A percentile compares a stretch with the other conserved stretches of the same genome.
Evolutionary conservation across 176 grass and related monocot genomes (phyloP).

Genomic region (Hsuehochloa calcarea): DNA sequence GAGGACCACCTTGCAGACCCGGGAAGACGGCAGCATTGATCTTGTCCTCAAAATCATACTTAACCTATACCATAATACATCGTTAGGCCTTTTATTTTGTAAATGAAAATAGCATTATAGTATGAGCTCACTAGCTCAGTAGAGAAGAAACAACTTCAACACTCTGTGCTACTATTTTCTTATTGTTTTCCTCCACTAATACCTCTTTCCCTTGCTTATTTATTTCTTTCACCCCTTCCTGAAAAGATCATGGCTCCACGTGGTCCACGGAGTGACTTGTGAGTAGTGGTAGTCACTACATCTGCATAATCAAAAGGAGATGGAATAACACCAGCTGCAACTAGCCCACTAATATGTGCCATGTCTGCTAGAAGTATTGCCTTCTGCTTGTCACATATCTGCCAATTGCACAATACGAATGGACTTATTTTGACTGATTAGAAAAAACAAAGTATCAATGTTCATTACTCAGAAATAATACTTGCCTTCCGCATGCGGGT

Average conservation of each 20-base stretch:
- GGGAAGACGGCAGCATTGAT: conserved; percentile 97
- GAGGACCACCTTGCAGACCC: conserved; percentile 96
- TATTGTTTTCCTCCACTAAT: conserved; percentile 1
- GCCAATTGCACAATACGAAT: conserved; percentile 27
- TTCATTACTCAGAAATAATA: conserved; percentile 30
- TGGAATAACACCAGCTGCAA: conserved; percentile 87
- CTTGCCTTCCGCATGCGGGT: conserved; percentile 78
- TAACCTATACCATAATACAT: conserved; percentile 53
- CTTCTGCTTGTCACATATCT: conserved; percentile 99
- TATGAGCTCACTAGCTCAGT: background rate
- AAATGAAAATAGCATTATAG: background rate
- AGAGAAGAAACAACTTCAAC: conserved; percentile 22
- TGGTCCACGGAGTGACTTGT: conserved; percentile 97
- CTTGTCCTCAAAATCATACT: conserved; percentile 94
- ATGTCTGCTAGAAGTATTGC: conserved; percentile 97
- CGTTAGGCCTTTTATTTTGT: conserved; percentile 18
- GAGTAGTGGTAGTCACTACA: conserved; percentile 96
- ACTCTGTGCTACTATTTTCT: conserved; percentile 25
- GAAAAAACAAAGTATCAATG: background rate
- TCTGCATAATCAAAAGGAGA: conserved; percentile 98
- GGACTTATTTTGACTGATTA: conserved; percentile 29
- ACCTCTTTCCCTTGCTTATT: conserved; percentile 97
- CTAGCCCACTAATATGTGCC: conserved; percentile 97
- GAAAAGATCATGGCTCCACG: conserved; percentile 99
- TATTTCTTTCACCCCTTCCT: conserved; percentile 91